Evolutionary conservation across 192 early-diverging fungal species (phyloP), one percentile per base, ranked within the genome.

Genomic region (Coemansia sp.): DNA sequence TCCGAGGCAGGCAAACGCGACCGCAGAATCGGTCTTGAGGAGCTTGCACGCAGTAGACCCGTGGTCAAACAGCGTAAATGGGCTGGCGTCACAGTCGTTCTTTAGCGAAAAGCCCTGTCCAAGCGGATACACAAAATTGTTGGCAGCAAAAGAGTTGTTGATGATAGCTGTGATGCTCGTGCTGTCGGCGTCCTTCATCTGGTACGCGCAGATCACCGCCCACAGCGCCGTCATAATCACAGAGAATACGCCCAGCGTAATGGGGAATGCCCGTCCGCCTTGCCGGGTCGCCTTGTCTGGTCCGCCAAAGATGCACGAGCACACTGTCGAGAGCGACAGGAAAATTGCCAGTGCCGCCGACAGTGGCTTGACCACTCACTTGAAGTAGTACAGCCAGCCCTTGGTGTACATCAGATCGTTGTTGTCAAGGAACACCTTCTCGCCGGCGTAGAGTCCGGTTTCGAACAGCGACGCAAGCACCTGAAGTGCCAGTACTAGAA

Each of bases 351-450:
- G n/a, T 6, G 27, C 65, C 8, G 72, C 69, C 42, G 80, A 83
- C 40, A 83, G 72, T 36, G 76, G 76, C 65, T 83, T 83, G 19
- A 83, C 67, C 1, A 75, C 80, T 76, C 80, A 83, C 60, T 83
- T 83, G 75, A 78, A 83, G 75, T 75, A 68, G 72, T 78, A 83
- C 56, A 69, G 76, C 80, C 80, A 83, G 13, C 76, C 76, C 61
- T 70, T 71, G 20, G 80, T 72, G 73, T 83, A 83, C 22, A 64
- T 51, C 13, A 83, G 64, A 51, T 75, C 64, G 59, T 83, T 75
- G 27, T 83, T 50, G 62, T 83, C 80, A 5, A 83, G 31, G 51
- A 67, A 71, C 41, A 83, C 62, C 58, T 83, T 78, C 41, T 75
- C 76, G 29, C 75, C 80, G 22, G 76, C 76, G 46, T 83, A 83